These are phyloP conservation scores for Colletotrichum sp. DNA, from an alignment of 2,329 filamentous ascomycete species.

Conservation along the genomic window DNA sequence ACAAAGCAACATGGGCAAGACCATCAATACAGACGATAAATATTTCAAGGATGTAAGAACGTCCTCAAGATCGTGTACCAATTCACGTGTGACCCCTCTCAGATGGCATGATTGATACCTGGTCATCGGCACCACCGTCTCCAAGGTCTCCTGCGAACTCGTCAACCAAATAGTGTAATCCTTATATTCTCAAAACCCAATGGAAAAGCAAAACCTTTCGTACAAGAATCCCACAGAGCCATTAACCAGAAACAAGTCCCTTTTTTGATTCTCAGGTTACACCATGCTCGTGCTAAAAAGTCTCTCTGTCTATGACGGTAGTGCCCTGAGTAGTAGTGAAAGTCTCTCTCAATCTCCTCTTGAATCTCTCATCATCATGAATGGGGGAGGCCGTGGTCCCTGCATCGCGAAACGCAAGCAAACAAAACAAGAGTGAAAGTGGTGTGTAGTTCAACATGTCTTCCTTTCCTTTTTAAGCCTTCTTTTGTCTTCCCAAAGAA, in stretches of 20 bases:
- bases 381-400: conserved; percentile 21
- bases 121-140: background rate
- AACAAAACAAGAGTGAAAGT: conserved; percentile 12
- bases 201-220: conserved; percentile 12
- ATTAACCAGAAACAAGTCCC: conserved; percentile 20
- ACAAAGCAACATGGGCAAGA: background rate
- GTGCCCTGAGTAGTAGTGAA: conserved; percentile 21
- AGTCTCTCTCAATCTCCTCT: conserved; percentile 20
- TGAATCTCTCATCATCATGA: conserved; percentile 22
- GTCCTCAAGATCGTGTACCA: background rate
- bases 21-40: background rate
- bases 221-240: conserved; percentile 19
- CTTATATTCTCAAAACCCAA: conserved; percentile 10
- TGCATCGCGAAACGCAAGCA: conserved; percentile 28
- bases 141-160: background rate
- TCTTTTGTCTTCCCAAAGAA: conserved; percentile 20
- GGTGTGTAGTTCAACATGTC: conserved; percentile 8
- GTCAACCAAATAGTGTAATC: background rate
- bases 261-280: conserved; percentile 22
- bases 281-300: conserved; percentile 21
- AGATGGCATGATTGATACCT: background rate
- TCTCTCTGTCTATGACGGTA: conserved; percentile 24
- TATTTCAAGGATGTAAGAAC: background rate
- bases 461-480: conserved; percentile 11
- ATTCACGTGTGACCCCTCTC: background rate